Percentiles rank a stretch among this genome's conserved stretches.
These are phyloP conservation scores for Penicillium coprophilum DNA, from an alignment of 495 filamentous ascomycete species.

Conservation along the genomic window DNA sequence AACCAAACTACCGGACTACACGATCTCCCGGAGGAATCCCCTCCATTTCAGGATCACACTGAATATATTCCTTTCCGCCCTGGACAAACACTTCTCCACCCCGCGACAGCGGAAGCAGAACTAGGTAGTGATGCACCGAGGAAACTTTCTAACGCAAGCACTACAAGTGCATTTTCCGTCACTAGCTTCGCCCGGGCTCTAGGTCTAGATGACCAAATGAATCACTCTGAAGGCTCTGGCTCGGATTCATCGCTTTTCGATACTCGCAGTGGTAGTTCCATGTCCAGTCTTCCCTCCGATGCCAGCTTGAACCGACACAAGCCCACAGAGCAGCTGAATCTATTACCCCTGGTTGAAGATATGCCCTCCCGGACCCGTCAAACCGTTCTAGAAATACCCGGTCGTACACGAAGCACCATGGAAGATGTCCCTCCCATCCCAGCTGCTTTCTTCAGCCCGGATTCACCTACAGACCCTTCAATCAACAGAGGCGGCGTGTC, in stretches of 20 bases:
- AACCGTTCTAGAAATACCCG: slow-evolving; percentile 20
- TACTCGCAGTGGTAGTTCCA: slow-evolving; percentile 66
- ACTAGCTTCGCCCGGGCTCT: slow-evolving; percentile 45
- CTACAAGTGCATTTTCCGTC: slow-evolving; percentile 33
- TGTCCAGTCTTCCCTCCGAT: slow-evolving; percentile 58
- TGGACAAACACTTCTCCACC: slow-evolving; percentile 21
- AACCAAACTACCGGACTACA: slow-evolving; percentile 15
- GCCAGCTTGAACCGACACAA: slow-evolving; percentile 35
- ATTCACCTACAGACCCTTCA: slow-evolving; percentile 62
- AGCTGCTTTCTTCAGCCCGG: slow-evolving; percentile 38
- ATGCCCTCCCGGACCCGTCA: slow-evolving; percentile 25
- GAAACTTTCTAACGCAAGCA: slow-evolving; percentile 37
- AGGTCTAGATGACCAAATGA: slow-evolving; percentile 37
- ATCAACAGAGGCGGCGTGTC: slow-evolving; percentile 46
- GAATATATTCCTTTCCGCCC: slow-evolving; percentile 8
- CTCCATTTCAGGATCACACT: slow-evolving; percentile 1
- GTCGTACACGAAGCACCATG: slow-evolving; percentile 26
- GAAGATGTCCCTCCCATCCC: slow-evolving; percentile 39
- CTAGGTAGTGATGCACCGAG: slow-evolving; percentile 12
- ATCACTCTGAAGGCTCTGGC: slow-evolving; percentile 62
- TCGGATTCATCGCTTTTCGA: slow-evolving; percentile 68
- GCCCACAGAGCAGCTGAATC: slow-evolving; percentile 33
- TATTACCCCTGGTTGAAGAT: slow-evolving; percentile 41
- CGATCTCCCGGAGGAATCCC: slow-evolving; percentile 23
- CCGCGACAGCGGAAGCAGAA: slow-evolving; percentile 13